Conservation (phyloP, 371 early-diverging fungal species). For the Circinella minor region DNA sequence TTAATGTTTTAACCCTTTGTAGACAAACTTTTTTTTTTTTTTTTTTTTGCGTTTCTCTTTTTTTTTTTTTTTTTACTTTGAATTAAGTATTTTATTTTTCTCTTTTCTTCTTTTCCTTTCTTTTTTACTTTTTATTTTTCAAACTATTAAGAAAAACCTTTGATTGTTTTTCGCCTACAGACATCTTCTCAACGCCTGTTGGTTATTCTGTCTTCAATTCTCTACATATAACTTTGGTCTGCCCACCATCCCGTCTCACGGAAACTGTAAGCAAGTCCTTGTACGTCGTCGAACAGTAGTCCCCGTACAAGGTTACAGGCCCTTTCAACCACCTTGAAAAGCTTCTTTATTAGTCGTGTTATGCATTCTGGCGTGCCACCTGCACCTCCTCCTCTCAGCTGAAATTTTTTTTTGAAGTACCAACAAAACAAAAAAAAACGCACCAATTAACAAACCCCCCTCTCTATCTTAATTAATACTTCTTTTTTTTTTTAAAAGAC, state of each 20-base stretch:
- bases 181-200: constrained; percentile 9
- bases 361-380: constrained; percentile 25
- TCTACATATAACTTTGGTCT: constrained; percentile 17
- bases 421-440: too few species aligned
- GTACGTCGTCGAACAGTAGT: constrained; percentile 22
- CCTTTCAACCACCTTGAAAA: constrained; percentile 26
- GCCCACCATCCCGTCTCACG: constrained; percentile 30
- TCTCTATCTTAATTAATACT: not conserved
- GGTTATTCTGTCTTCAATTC: constrained; percentile 2
- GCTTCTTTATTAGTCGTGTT: not conserved
- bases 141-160: too few species aligned
- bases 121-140: constrained; percentile 5
- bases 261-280: constrained; percentile 12
- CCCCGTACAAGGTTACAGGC: constrained; percentile 27
- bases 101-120: not conserved
- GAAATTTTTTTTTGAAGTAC: not conserved
- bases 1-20: not conserved
- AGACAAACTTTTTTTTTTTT: not conserved
- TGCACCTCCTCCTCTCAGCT: constrained; percentile 21
- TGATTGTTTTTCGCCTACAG: not conserved
- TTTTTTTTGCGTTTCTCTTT: not conserved
- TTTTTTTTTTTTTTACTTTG: not conserved
- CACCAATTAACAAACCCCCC: not conserved
- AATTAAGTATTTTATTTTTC: not conserved
- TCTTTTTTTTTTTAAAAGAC: not conserved